Base-by-base conservation (phyloP, 148 eudicot genomes). In the Simmondsia chinensis region DNA sequence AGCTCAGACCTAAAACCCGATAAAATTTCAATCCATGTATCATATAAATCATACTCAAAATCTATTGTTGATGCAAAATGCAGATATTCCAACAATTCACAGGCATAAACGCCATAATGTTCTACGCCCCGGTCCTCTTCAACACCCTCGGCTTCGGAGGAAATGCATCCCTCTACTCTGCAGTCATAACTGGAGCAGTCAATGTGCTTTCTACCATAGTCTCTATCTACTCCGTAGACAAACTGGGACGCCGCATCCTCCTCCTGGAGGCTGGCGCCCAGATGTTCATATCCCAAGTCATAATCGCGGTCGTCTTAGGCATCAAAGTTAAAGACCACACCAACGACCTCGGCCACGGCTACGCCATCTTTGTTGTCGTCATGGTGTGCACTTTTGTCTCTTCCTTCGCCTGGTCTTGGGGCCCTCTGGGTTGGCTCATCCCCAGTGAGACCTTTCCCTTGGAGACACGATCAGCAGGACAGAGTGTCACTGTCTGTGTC, bases 81-180 rank as follows among this genome's bases (percentile, higher is more conserved):
- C 82, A 89, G 93, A 54, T 89, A 7, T 91, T 91, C 79, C 95
- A 91, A 32, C 99, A 91, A 52, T 73, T 74, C 37, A 91, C 99
- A 0, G 99, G 99, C 4, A 91, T 91, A 60, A 91, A 85, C 36
- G 99, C 99, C 0, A 91, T 91, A 32, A 85, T 91, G 95, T 91
- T 91, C 56, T 91, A 91, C 39, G 89, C 99, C 0, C 99, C 99
- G 0, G 99, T 91, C 1, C 65, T 91, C n/a, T 85, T 91, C 57
- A 61, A 40, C 47, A 85, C 99, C 4, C 41, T 91, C 6, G 99
- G 99, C 11, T 91, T 91, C 37, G 79, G 77, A 20, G 61, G 52
- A 43, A 73, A 65, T 32, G 99, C 95, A 2, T 68, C 97, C 3
- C 75, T 91, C 2, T 85, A 84, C 73, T 91, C 99, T 0, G 77